These are phyloP conservation scores for Naegleria gruberi DNA, from an alignment of 208 protist genomes.

Conservation along the genomic window DNA sequence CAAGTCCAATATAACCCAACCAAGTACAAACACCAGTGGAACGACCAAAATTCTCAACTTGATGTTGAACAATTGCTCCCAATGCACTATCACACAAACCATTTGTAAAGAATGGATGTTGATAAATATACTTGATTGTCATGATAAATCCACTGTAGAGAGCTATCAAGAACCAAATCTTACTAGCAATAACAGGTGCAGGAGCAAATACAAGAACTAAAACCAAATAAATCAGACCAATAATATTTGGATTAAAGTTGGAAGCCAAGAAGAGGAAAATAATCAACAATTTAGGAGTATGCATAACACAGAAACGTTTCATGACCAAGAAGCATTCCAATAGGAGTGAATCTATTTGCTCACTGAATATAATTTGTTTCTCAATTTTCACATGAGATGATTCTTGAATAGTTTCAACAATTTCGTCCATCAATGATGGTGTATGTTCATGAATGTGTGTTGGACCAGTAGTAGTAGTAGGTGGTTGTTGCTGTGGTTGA, in stretches of 20 bases:
- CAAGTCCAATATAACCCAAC: background rate
- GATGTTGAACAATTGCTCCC: background rate
- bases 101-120: background rate
- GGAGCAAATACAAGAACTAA: background rate
- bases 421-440: background rate
- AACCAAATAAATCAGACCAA: conserved; percentile 2
- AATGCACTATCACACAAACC: background rate
- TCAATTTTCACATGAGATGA: background rate
- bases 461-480: no score
- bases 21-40: background rate
- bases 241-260: background rate
- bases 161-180: background rate
- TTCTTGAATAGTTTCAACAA: background rate
- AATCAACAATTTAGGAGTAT: background rate
- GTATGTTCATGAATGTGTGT: no score
- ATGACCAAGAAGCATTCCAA: background rate
- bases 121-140: background rate
- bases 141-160: background rate
- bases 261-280: background rate
- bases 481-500: no score
- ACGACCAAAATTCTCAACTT: background rate
- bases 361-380: background rate
- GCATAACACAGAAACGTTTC: background rate
- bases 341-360: background rate
- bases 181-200: background rate